A percentile compares a stretch with the other conserved stretches of the same genome.
phyloP scores from a whole-genome alignment of 2,329 filamentous ascomycete species.

The Aspergillus sp. region DNA sequence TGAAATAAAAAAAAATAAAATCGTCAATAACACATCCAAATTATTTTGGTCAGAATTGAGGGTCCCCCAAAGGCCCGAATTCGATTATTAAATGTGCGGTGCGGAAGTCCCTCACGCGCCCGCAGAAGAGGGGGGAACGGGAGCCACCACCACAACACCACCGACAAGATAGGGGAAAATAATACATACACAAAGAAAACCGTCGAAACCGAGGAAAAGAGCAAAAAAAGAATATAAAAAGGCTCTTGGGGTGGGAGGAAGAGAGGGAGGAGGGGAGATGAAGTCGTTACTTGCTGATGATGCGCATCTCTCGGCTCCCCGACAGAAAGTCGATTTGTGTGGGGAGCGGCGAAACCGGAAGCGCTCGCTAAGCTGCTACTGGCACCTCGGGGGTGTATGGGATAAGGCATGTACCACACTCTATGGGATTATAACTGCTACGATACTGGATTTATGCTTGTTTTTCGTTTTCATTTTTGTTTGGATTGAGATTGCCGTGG shows the following conservation, averaged over 20 bases:
- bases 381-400: not conserved
- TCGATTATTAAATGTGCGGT: not conserved
- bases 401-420: conserved; percentile 1
- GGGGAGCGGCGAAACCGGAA: conserved; percentile 16
- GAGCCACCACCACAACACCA: not conserved
- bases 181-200: not conserved
- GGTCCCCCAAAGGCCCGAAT: no score
- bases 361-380: conserved; percentile 16
- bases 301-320: conserved; percentile 7
- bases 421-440: not conserved
- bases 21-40: not conserved
- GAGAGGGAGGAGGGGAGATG: conserved; percentile 1
- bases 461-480: not conserved
- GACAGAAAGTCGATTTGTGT: conserved; percentile 16
- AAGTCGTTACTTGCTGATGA: conserved; percentile 8
- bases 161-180: not conserved
- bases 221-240: conserved; percentile 1
- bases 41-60: not conserved
- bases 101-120: not conserved
- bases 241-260: not conserved
- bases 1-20: not conserved
- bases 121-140: not conserved
- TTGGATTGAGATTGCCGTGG: not conserved
- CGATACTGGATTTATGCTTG: no score
- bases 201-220: not conserved